Evolutionary conservation across 2,329 filamentous ascomycete genomes (phyloP).

Genomic region (Endoconidiophora laricicola): DNA sequence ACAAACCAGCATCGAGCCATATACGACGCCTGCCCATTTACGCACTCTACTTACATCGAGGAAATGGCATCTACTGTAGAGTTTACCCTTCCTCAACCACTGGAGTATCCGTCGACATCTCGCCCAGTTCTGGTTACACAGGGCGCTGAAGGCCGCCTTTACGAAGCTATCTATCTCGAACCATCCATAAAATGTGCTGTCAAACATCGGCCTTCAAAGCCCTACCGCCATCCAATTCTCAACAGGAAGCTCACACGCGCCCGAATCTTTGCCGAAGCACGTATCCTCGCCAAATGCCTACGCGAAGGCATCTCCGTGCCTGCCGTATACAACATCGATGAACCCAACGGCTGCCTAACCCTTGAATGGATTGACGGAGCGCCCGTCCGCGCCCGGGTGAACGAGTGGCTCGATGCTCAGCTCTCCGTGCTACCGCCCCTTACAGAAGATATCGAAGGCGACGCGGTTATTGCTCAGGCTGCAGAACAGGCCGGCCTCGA

Average conservation of each 20-base stretch:
- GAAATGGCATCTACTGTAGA: background rate
- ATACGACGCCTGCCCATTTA: too few relatives aligned
- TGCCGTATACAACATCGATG: conserved; percentile 54
- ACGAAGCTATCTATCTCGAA: conserved; percentile 65
- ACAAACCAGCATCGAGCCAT: too few relatives aligned
- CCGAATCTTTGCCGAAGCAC: conserved; percentile 74
- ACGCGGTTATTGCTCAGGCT: conserved; percentile 13
- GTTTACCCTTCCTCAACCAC: background rate
- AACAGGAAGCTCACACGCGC: conserved; percentile 75
- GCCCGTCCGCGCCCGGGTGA: conserved; percentile 53
- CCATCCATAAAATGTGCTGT: conserved; percentile 56
- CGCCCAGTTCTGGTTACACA: conserved; percentile 63
- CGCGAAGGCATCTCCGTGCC: conserved; percentile 71
- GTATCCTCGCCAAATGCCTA: conserved; percentile 64
- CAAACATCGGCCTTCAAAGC: conserved; percentile 81
- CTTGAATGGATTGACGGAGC: conserved; percentile 71
- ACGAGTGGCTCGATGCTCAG: conserved; percentile 45
- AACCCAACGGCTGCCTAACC: conserved; percentile 53
- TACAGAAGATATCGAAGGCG: conserved; percentile 7
- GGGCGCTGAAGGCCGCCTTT: conserved; percentile 90
- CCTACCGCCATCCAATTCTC: conserved; percentile 79
- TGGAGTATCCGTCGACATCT: conserved; percentile 19
- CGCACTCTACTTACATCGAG: too few relatives aligned
- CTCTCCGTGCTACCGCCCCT: conserved; percentile 19
- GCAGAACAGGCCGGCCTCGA: conserved; percentile 26